A percentile compares a stretch with the other conserved stretches of the same genome.
Conservation (phyloP, 2,329 filamentous ascomycete species). For the Scytalidium lignicola region DNA sequence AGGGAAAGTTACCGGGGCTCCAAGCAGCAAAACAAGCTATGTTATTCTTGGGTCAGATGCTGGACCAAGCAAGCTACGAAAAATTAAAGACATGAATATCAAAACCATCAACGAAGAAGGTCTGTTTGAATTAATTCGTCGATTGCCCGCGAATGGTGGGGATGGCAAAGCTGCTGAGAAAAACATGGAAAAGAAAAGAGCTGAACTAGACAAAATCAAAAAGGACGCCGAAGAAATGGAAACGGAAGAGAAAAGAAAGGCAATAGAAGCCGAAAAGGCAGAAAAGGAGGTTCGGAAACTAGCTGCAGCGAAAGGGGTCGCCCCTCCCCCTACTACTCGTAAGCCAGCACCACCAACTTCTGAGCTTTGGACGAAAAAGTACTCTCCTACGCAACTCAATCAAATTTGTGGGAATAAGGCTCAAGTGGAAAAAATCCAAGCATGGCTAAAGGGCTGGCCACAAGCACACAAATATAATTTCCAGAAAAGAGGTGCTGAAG, state of each 20-base stretch:
- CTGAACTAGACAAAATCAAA: conserved; percentile 77
- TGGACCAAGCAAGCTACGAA: conserved; percentile 85
- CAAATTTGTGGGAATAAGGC: conserved; percentile 96
- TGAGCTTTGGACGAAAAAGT: conserved; percentile 89
- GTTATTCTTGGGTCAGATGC: conserved; percentile 89
- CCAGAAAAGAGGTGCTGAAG: conserved; percentile 76
- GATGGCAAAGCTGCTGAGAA: conserved; percentile 83
- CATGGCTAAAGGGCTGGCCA: conserved; percentile 79
- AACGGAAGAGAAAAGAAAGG: conserved; percentile 62
- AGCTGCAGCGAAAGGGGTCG: conserved; percentile 29
- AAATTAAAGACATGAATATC: conserved; percentile 72
- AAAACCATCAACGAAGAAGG: conserved; percentile 95
- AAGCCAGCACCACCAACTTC: conserved; percentile 37
- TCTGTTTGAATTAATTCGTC: conserved; percentile 77
- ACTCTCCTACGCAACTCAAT: conserved; percentile 76
- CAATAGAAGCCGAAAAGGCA: conserved; percentile 46
- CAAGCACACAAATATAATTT: conserved; percentile 77
- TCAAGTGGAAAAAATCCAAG: conserved; percentile 82
- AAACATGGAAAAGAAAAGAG: conserved; percentile 75
- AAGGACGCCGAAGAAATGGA: conserved; percentile 83
- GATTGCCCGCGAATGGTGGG: conserved; percentile 80
- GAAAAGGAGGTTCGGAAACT: conserved; percentile 31
- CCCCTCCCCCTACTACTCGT: conserved; percentile 28
- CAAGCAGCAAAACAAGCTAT: conserved; percentile 90
- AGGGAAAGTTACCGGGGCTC: conserved; percentile 78